Evolutionary conservation across 2,329 filamentous ascomycete genomes (phyloP).

Genomic region (Diplodia corticola): DNA sequence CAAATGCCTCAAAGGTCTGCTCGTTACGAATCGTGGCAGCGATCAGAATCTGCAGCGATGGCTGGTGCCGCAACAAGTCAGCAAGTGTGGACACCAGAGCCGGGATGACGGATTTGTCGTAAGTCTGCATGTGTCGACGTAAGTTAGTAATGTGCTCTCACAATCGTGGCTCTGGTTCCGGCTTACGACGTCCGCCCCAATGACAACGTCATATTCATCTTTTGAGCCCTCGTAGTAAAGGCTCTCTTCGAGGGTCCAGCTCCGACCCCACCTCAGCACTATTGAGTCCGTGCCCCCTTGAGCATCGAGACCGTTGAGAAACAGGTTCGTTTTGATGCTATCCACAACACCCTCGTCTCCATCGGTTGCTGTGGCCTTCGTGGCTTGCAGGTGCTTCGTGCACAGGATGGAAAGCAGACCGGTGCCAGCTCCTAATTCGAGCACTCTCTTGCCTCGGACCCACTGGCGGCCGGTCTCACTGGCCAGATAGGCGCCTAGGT

Average conservation of each 20-base stretch:
- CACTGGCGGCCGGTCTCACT: slow-evolving; percentile 45
- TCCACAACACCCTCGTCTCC: slow-evolving; percentile 72
- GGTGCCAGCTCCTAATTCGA: slow-evolving; percentile 76
- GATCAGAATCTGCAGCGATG: slow-evolving; percentile 61
- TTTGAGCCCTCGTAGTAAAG: slow-evolving; percentile 36
- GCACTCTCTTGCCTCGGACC: slow-evolving; percentile 58
- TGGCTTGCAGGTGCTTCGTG: slow-evolving; percentile 63
- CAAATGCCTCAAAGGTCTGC: slow-evolving; percentile 66
- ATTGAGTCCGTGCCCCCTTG: slow-evolving; percentile 42
- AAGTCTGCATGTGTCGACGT: slow-evolving; percentile 53
- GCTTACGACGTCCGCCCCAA: slow-evolving; percentile 71
- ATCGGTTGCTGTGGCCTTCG: slow-evolving; percentile 68
- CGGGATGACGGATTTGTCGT: slow-evolving; percentile 65
- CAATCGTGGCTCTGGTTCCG: slow-evolving; percentile 1
- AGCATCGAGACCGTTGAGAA: slow-evolving; percentile 64
- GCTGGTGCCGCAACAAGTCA: slow-evolving; percentile 61
- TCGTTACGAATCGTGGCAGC: slow-evolving; percentile 70
- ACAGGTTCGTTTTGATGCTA: slow-evolving; percentile 66
- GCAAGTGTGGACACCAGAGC: slow-evolving; percentile 65
- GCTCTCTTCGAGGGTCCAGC: slow-evolving; percentile 41
- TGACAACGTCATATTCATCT: slow-evolving; percentile 58
- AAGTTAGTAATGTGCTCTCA: slow-evolving; percentile 18
- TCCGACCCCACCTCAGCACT: slow-evolving; percentile 65
- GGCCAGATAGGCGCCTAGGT: slow-evolving; percentile 68
- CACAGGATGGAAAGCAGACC: slow-evolving; percentile 74